Percentiles rank a stretch among this genome's conserved stretches.
Conservation (phyloP, 352 stramenopile species). For the Pythium sukuiense region DNA sequence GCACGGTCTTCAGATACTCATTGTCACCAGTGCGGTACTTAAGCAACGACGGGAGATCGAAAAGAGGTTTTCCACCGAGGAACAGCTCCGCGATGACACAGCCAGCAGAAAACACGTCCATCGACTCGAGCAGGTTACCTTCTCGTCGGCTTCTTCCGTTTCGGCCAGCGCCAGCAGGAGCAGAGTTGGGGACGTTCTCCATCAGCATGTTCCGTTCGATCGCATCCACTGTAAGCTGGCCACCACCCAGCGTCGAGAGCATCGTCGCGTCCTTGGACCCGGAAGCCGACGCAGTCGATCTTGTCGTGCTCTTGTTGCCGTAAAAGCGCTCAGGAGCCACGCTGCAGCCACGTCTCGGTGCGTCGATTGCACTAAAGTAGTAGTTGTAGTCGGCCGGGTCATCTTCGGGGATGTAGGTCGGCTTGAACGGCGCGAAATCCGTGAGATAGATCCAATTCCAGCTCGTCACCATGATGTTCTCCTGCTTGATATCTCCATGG, state of each 20-base stretch:
- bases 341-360: conserved; percentile 91
- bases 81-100: conserved; percentile 98
- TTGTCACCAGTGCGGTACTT: conserved; percentile 82
- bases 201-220: conserved; percentile 64
- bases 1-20: conserved; percentile 68
- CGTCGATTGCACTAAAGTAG: conserved; percentile 90
- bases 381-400: conserved; percentile 96
- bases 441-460: conserved; percentile 98
- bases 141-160: conserved; percentile 43
- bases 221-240: conserved; percentile 42
- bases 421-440: conserved; percentile 97
- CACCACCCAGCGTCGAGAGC: conserved; percentile 39
- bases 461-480: conserved; percentile 98
- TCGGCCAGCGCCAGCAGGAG: conserved; percentile 6
- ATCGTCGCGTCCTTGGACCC: conserved; percentile 50
- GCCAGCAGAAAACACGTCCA: conserved; percentile 98
- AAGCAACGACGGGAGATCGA: conserved; percentile 93
- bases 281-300: conserved; percentile 21
- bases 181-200: conserved; percentile 35
- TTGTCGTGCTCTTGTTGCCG: conserved; percentile 21
- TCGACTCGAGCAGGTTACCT: conserved; percentile 80
- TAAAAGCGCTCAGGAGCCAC: conserved; percentile 95
- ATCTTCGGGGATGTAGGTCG: conserved; percentile 94
- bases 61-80: conserved; percentile 93
- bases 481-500: conserved; percentile 97